Conservation (phyloP, 2,329 filamentous ascomycete species). For the Ophiostoma himal-ulmi region DNA sequence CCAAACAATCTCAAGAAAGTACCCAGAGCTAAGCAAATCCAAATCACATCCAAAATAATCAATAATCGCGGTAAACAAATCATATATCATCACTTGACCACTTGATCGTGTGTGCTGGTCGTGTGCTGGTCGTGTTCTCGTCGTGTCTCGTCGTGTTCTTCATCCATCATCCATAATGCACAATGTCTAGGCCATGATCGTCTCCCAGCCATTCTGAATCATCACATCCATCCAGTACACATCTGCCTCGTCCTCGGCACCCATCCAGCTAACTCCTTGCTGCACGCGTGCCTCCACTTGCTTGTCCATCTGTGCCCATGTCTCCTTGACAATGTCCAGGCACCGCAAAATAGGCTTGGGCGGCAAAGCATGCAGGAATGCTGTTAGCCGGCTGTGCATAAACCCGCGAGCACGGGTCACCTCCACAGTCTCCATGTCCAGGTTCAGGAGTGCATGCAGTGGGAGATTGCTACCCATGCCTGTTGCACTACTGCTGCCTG, state of each 20-base stretch:
- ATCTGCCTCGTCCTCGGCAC: conserved; percentile 34
- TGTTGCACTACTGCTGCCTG: background rate
- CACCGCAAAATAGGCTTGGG: conserved; percentile 47
- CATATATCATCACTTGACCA: background rate
- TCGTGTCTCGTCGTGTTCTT: background rate
- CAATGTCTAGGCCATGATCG: conserved; percentile 28
- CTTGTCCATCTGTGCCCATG: conserved; percentile 46
- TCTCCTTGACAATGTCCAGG: conserved; percentile 46
- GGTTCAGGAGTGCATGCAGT: conserved; percentile 13
- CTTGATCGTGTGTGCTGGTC: background rate
- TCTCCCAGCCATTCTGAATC: conserved; percentile 52
- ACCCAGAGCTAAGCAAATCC: background rate
- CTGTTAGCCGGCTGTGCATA: conserved; percentile 42
- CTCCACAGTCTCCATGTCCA: conserved; percentile 37
- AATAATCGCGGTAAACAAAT: background rate
- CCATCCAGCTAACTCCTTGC: conserved; percentile 18
- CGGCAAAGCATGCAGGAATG: conserved; percentile 41
- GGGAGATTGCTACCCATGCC: conserved; percentile 10
- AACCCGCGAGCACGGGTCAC: conserved; percentile 44
- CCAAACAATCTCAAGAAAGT: background rate
- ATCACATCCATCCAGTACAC: conserved; percentile 53
- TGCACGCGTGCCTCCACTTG: conserved; percentile 21
- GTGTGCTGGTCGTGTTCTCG: background rate
- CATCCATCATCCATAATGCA: background rate
- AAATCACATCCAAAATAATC: background rate